These are phyloP conservation scores for Aspergillus udagawae DNA, from an alignment of 2,329 filamentous ascomycete species.

Conservation along the genomic window DNA sequence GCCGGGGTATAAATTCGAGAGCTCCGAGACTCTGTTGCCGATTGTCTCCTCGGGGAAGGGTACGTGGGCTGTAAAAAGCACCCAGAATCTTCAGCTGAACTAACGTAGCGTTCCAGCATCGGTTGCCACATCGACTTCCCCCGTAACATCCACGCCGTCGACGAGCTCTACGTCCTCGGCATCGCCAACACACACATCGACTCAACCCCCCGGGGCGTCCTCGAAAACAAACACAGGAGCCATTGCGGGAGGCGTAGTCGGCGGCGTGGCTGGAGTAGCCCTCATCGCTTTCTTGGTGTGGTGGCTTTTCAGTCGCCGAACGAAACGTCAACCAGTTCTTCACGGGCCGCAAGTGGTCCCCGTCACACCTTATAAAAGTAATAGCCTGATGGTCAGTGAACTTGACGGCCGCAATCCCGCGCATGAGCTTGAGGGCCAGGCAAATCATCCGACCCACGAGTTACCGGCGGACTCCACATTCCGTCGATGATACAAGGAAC, in stretches of 20 bases:
- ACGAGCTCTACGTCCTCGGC: not conserved
- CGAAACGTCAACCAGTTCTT: not conserved
- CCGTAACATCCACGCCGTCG: not conserved
- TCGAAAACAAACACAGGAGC: constrained; percentile 2
- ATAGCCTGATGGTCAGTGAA: not conserved
- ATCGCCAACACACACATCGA: not conserved
- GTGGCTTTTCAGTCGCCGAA: not conserved
- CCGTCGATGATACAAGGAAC: not conserved
- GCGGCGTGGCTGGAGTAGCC: constrained; percentile 8
- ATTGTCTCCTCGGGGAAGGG: not conserved
- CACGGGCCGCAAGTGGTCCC: not conserved
- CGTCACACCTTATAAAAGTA: not conserved
- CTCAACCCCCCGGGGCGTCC: not conserved
- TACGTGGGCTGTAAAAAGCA: not conserved
- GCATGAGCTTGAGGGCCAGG: not conserved
- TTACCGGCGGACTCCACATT: not conserved
- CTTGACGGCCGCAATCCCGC: not conserved
- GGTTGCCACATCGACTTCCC: not conserved
- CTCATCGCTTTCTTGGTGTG: constrained; percentile 3
- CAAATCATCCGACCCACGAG: not conserved
- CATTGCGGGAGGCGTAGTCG: constrained; percentile 10
- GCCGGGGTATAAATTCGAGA: not conserved
- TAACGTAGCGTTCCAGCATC: not conserved
- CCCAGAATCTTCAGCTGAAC: not conserved
- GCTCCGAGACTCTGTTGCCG: not conserved